Evolutionary conservation across 1,139 yeast genomes (phyloP), one percentile per base, ranked within the genome.

Genomic region (Ogataea hybrid): DNA sequence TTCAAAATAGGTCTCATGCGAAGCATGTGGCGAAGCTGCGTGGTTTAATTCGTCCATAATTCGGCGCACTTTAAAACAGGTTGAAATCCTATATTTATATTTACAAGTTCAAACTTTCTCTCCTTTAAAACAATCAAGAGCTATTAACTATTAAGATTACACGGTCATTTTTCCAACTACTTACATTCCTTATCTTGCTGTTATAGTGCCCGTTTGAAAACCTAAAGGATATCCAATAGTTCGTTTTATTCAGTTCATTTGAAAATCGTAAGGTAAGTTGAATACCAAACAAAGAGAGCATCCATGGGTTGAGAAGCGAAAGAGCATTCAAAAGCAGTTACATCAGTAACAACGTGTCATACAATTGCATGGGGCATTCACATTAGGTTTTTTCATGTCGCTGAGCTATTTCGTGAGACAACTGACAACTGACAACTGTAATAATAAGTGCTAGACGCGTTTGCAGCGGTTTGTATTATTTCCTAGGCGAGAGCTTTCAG

Each of bases 111-210:
- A 14, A 28, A 28, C 5, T 28, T 28, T 28, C 29, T 37, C 25
- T 31, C 31, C 11, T 14, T 14, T 14, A 14, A 5, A 21, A 28
- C 32, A n/a, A 3, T 14, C 10, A 10, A 28, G 18, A 15, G 31
- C 15, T 14, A 14, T 14, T 14, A 14, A 14, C 31, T 15, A 6
- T 5, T 15, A 12, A 18, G 36, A 37, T 39, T 35, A 22, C 32
- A 15, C 28, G 10, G 31, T 36, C 37, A 23, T 21, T 37, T 41
- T 38, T 44, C 60, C 60, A 56, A 56, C 60, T 56, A 50, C 40
- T 53, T 56, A 52, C 60, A 51, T 45, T 56, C 60, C 58, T 56
- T 54, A 41, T 27, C 10, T 25, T 11, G 15, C 7, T 35, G 35
- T 35, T 21, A 18, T 18, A 6, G 21, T 18, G 21, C 28, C n/a